Percentiles rank a stretch among this genome's conserved stretches.
These are phyloP conservation scores for Backusella psychrophila DNA, from an alignment of 192 early-diverging fungal genomes.

Conservation along the genomic window DNA sequence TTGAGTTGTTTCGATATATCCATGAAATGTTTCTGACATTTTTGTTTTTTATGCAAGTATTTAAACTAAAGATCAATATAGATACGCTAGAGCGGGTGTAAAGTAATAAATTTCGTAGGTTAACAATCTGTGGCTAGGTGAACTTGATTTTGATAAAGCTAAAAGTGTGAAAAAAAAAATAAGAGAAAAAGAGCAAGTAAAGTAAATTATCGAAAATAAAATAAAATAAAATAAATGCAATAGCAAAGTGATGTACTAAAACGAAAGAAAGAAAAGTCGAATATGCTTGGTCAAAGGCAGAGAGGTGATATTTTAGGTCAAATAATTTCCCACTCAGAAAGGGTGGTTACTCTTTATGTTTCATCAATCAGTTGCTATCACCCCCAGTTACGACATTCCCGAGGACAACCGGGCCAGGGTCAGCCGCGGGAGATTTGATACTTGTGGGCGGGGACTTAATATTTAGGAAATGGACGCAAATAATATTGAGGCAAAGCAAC, in stretches of 20 bases:
- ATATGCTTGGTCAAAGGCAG: neutral
- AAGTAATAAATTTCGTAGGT: neutral
- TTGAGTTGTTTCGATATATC: conserved; percentile 71
- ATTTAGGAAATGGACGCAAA: neutral
- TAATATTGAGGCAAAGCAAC: neutral
- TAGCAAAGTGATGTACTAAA: neutral
- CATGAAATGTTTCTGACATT: conserved; percentile 54
- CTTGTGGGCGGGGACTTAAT: conserved; percentile 2
- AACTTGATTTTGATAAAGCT: neutral
- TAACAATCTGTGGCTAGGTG: neutral
- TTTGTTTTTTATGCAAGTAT: conserved; percentile 3
- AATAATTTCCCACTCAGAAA: conserved; percentile 4
- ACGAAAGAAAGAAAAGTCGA: conserved; percentile 2
- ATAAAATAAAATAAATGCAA: neutral
- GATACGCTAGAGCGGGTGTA: neutral
- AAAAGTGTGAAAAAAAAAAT: neutral
- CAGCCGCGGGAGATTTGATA: neutral
- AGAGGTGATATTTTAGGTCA: neutral
- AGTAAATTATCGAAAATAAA: neutral
- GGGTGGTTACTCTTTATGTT: neutral
- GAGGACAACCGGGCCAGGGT: neutral
- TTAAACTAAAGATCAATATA: neutral
- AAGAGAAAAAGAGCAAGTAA: neutral
- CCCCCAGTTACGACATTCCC: conserved; percentile 6
- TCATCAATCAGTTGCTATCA: neutral